Percentiles rank a stretch among this genome's conserved stretches.
phyloP scores from a whole-genome alignment of 495 filamentous ascomycete genomes.

The Xylaria flabelliformis region DNA sequence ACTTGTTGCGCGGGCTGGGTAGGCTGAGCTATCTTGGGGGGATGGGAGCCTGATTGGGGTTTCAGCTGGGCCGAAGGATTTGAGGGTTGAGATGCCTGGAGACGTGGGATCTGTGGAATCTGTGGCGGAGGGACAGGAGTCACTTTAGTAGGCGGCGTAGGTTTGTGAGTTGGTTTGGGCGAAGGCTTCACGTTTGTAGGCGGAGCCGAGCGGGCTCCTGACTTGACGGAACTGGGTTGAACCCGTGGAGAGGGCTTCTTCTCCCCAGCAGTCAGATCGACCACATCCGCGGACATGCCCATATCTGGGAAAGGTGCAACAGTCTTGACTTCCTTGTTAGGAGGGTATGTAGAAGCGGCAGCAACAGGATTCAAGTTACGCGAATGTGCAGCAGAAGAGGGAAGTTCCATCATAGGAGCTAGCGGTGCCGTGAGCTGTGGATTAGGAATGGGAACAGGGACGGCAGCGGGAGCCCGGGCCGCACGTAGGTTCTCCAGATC shows the following conservation, averaged over 20 bases:
- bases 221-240: slow-evolving; percentile 28
- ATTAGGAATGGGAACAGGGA: slow-evolving; percentile 28
- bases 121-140: slow-evolving; percentile 45
- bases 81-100: slow-evolving; percentile 32
- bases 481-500: slow-evolving; percentile 51
- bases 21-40: slow-evolving; percentile 25
- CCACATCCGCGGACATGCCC: slow-evolving; percentile 39
- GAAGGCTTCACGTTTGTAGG: slow-evolving; percentile 34
- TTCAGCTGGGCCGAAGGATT: slow-evolving; percentile 30
- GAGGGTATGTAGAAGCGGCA: slow-evolving; percentile 30
- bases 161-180: slow-evolving; percentile 36
- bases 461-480: slow-evolving; percentile 33
- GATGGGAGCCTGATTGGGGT: slow-evolving; percentile 28
- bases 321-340: slow-evolving; percentile 45
- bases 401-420: slow-evolving; percentile 49
- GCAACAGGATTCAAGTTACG: slow-evolving; percentile 29
- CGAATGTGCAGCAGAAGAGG: slow-evolving; percentile 34
- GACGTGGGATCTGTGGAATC: slow-evolving; percentile 44
- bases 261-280: slow-evolving; percentile 36
- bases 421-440: slow-evolving; percentile 44
- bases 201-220: slow-evolving; percentile 25
- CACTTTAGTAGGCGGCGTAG: slow-evolving; percentile 45
- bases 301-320: slow-evolving; percentile 57
- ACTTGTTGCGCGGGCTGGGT: slow-evolving; percentile 23
- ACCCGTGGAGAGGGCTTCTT: slow-evolving; percentile 39